phyloP scores from a whole-genome alignment of 2,329 filamentous ascomycete species.

The Colletotrichum sp. region DNA sequence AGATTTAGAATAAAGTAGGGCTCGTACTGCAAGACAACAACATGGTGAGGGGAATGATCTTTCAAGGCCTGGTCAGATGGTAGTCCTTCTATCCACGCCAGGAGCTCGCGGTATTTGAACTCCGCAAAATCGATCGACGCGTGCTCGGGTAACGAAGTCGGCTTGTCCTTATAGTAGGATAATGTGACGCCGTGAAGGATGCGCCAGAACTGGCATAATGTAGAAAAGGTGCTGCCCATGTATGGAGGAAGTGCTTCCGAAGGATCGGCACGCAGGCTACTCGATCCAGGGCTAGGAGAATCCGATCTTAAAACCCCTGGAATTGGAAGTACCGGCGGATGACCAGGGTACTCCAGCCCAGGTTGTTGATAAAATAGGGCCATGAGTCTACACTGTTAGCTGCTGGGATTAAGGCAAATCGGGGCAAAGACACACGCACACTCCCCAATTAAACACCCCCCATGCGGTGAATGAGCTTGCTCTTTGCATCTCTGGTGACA shows the following conservation, averaged over 20 bases:
- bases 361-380: constrained; percentile 37
- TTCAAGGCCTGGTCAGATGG: constrained; percentile 28
- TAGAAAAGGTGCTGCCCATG: constrained; percentile 32
- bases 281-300: accelerated
- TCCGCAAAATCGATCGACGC: constrained; percentile 34
- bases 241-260: not conserved
- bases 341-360: constrained; percentile 22
- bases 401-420: not conserved
- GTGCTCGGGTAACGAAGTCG: constrained; percentile 1
- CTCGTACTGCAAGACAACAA: constrained; percentile 40
- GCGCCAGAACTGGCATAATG: constrained; percentile 39
- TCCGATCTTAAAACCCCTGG: not conserved
- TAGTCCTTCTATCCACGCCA: constrained; percentile 40
- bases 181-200: constrained; percentile 38
- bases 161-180: constrained; percentile 27
- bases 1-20: not conserved
- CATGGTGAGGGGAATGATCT: constrained; percentile 34
- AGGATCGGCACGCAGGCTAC: not conserved
- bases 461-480: constrained; percentile 28
- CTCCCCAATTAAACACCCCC: constrained; percentile 41
- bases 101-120: constrained; percentile 41
- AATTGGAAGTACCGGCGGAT: constrained; percentile 24
- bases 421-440: constrained; percentile 28
- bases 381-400: constrained; percentile 27
- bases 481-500: constrained; percentile 15